Percentiles rank a stretch among this genome's conserved stretches.
Evolutionary conservation across 306 rosid species (phyloP).

Genomic region (Oemleria cerasiformis): DNA sequence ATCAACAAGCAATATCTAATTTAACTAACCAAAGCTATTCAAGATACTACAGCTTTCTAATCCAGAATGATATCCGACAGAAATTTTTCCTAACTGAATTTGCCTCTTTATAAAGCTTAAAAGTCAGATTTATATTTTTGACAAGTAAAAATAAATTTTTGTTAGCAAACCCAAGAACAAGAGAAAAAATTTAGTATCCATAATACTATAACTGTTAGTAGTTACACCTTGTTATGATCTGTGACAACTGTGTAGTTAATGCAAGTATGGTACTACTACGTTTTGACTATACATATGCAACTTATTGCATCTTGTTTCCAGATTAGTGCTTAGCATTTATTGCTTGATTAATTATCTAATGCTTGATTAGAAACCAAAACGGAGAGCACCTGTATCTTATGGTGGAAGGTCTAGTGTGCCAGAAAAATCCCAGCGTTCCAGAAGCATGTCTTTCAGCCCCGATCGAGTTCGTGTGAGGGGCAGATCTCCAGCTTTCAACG

Average conservation of each 20-base stretch:
- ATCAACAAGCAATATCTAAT: no score
- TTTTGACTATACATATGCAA: constrained; percentile 5
- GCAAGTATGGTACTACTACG: constrained; percentile 1
- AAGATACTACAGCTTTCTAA: no score
- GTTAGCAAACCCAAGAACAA: background rate
- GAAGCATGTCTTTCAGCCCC: constrained; percentile 91
- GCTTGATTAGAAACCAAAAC: constrained; percentile 73
- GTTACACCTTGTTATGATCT: background rate
- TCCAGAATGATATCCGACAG: no score
- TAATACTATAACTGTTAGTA: background rate
- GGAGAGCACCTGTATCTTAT: constrained; percentile 66
- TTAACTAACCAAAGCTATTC: no score
- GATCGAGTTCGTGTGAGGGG: constrained; percentile 95
- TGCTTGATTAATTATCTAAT: constrained; percentile 20
- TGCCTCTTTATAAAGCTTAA: no score
- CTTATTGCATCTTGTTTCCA: constrained; percentile 19
- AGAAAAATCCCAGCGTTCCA: constrained; percentile 84
- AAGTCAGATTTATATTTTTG: background rate
- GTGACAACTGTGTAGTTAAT: background rate
- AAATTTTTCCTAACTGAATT: no score
- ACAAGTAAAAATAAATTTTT: background rate
- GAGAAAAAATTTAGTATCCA: background rate
- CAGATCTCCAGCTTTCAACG: constrained; percentile 96
- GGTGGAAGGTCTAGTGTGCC: constrained; percentile 88
- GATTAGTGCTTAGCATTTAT: constrained; percentile 25